Base-by-base conservation (phyloP, 192 early-diverging fungal genomes). In the Lunasporangiospora selenospora region DNA sequence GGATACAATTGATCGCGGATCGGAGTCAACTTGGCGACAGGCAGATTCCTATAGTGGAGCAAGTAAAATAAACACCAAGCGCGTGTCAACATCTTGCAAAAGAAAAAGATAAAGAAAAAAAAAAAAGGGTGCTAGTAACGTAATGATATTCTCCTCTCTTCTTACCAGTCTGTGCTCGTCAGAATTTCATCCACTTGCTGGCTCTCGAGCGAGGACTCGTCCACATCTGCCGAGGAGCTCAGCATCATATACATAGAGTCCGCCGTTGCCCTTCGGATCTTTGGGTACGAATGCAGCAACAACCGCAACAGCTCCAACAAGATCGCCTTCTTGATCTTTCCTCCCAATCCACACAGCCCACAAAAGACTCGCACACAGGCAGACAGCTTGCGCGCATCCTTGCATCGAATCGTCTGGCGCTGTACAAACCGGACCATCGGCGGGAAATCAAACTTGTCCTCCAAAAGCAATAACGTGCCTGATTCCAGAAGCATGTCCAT, bases 211-310 rank as follows among this genome's bases (percentile, higher is more conserved):
- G 62, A 64, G 4, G 73, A 40, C 37, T 83, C 80, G 18, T 84
- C 82, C 3, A 79, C 80, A 29, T 81, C 83, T 33, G 62, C 49
- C 16, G 85, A 79, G 9, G 82, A 78, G 18, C 37, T 67, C 21
- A 93, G 27, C 43, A 82, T 84, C 37, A 91, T 45, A 73, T 90
- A 95, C 30, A 95, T 65, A 41, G 87, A 80, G 53, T 95, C 93
- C 2, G 93, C 87, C 1, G 86, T 79, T 3, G 79, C 54, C 27
- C 85, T 76, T 9, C 92, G 86, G 40, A 93, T 86, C 69, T 79
- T 87, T 18, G 93, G 93, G 66, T 81, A 95, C 32, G 90, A 82
- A 77, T 95, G 93, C 6, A 80, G 77, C 6, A 95, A 57, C 57
- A 89, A 87, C 8, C 66, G 40, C 10, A 95, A 58, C 51, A 93